phyloP scores from a whole-genome alignment of 257 asterid species.

The Nicotiana noctiflora region DNA sequence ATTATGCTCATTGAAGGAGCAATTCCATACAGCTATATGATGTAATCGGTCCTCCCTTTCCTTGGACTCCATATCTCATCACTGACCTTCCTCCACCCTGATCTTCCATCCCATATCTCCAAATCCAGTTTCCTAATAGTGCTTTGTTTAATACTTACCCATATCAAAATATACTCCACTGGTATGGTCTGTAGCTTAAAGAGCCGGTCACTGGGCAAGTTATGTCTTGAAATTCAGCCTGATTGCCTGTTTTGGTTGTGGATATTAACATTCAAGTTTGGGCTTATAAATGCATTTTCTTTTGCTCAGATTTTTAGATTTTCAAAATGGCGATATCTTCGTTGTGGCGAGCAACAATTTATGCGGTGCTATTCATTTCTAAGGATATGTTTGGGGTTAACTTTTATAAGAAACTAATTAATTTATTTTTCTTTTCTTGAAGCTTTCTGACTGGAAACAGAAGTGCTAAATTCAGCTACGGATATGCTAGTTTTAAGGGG shows the following conservation, averaged over 20 bases:
- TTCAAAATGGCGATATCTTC: not conserved
- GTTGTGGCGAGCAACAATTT: not conserved
- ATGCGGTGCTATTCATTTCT: not conserved
- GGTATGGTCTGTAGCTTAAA: not conserved
- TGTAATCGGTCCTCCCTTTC: too few relatives aligned
- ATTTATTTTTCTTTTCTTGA: slow-evolving; percentile 12
- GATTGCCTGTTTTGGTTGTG: not conserved
- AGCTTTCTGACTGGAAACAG: slow-evolving; percentile 45
- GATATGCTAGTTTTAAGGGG: slow-evolving; percentile 72
- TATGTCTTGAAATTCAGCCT: slow-evolving; percentile 2
- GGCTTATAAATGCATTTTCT: not conserved
- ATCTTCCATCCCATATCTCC: too few relatives aligned
- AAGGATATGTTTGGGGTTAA: not conserved
- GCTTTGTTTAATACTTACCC: not conserved
- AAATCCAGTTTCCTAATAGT: too few relatives aligned
- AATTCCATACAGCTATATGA: too few relatives aligned
- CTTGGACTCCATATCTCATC: too few relatives aligned
- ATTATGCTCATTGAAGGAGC: too few relatives aligned
- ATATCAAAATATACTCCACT: not conserved
- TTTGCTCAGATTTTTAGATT: not conserved
- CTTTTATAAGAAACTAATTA: slow-evolving; percentile 1
- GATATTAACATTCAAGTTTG: not conserved
- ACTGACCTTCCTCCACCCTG: too few relatives aligned
- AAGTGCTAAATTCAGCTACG: slow-evolving; percentile 54
- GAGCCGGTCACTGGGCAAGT: not conserved